Conservation (phyloP, 1,284 basidiomycete species). For the Ustilago sp. region DNA sequence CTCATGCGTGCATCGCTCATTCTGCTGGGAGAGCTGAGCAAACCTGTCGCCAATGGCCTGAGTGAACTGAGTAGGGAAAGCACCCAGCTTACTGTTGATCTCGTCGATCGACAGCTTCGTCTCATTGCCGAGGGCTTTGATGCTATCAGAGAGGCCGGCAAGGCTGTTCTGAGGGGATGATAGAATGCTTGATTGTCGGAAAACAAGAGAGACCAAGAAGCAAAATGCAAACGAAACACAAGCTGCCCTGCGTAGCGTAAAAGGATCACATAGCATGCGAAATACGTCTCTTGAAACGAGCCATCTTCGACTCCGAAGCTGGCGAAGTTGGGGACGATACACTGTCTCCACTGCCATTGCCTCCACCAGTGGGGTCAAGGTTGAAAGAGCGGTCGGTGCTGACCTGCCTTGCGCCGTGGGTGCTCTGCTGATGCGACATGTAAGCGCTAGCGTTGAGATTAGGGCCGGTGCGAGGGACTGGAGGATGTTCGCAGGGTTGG, state of each 20-base stretch:
- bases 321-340: slow-evolving; percentile 19
- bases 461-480: slow-evolving; percentile 35
- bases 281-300: slow-evolving; percentile 36
- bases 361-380: too few species aligned
- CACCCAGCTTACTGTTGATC: too few species aligned
- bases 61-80: too few species aligned
- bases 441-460: slow-evolving; percentile 50
- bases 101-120: too few species aligned
- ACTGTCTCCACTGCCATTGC: slow-evolving; percentile 1
- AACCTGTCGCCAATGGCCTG: too few species aligned
- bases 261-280: slow-evolving; percentile 36
- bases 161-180: neutral
- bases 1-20: too few species aligned
- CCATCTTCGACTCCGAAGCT: slow-evolving; percentile 33
- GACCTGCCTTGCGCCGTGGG: slow-evolving; percentile 11
- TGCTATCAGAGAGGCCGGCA: too few species aligned
- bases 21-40: too few species aligned
- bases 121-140: too few species aligned
- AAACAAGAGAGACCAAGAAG: neutral
- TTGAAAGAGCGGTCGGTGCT: slow-evolving; percentile 9
- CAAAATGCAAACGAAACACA: neutral
- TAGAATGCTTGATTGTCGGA: neutral
- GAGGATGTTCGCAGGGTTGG: slow-evolving; percentile 28
- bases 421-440: slow-evolving; percentile 32
- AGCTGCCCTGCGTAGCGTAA: neutral